A percentile compares a stretch with the other conserved stretches of the same genome.
phyloP scores from a whole-genome alignment of 169 alveolate species.

The Plasmodium falciparum region DNA sequence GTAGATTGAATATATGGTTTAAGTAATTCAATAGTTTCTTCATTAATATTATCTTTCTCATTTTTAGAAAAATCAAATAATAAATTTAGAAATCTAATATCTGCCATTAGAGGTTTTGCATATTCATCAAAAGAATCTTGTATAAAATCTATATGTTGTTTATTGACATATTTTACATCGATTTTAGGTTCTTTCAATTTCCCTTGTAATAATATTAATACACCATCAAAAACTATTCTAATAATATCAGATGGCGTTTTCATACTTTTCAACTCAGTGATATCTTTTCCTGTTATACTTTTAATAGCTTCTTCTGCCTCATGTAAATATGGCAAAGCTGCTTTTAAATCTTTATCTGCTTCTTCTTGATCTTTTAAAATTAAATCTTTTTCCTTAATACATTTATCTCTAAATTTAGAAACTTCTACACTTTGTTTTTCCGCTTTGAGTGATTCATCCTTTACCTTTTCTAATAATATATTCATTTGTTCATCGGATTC shows the following conservation, averaged over 20 bases:
- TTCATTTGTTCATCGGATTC: constrained; percentile 94
- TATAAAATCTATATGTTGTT: constrained; percentile 89
- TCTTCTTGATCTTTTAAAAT: constrained; percentile 93
- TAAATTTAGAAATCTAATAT: constrained; percentile 89
- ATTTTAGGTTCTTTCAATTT: constrained; percentile 80
- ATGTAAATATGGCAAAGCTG: constrained; percentile 94
- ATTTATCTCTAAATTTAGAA: constrained; percentile 88
- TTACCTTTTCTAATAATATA: constrained; percentile 91
- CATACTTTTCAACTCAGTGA: constrained; percentile 94
- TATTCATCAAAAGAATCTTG: constrained; percentile 93
- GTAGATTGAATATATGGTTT: constrained; percentile 93
- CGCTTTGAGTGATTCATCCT: constrained; percentile 94
- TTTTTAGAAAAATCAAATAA: constrained; percentile 91
- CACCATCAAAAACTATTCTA: constrained; percentile 93
- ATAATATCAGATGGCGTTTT: constrained; percentile 93
- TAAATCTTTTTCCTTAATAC: constrained; percentile 90
- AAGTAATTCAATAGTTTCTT: constrained; percentile 95
- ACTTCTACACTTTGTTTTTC: constrained; percentile 95
- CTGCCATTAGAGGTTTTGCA: constrained; percentile 90
- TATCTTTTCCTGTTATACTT: constrained; percentile 93
- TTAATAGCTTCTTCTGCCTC: constrained; percentile 95
- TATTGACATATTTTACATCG: constrained; percentile 85
- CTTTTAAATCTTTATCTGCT: constrained; percentile 95
- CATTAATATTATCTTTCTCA: constrained; percentile 96
- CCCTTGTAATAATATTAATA: constrained; percentile 87